Conservation (phyloP, 441 rosid species). For the Melastoma candidum region DNA sequence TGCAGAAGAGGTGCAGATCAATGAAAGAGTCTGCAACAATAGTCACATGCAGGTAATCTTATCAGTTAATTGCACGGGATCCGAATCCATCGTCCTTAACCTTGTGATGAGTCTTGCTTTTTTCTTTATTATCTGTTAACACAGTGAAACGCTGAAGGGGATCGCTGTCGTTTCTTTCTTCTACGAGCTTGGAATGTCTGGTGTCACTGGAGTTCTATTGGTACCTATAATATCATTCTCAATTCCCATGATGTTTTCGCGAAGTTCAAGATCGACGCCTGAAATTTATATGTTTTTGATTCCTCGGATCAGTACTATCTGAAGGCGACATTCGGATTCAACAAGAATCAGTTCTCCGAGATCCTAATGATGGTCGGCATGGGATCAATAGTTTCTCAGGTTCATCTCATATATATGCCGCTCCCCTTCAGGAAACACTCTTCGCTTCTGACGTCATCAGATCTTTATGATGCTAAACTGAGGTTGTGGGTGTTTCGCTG, state of each 20-base stretch:
- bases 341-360: conserved; percentile 50
- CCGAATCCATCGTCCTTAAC: neutral
- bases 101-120: neutral
- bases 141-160: conserved; percentile 38
- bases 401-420: conserved; percentile 2
- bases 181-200: conserved; percentile 53
- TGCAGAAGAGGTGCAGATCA: conserved; percentile 23
- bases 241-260: conserved; percentile 7
- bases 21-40: conserved; percentile 40
- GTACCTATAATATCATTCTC: conserved; percentile 10
- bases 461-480: too few relatives aligned
- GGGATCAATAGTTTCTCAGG: conserved; percentile 53
- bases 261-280: neutral
- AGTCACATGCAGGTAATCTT: conserved; percentile 32
- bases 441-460: neutral
- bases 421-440: too few relatives aligned
- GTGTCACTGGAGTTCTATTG: conserved; percentile 32
- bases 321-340: conserved; percentile 43
- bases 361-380: conserved; percentile 38
- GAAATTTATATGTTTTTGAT: neutral
- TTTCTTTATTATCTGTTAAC: neutral
- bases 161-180: conserved; percentile 46
- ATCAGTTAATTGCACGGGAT: neutral
- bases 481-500: too few relatives aligned
- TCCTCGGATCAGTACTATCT: conserved; percentile 35